Evolutionary conservation across 169 alveolate species (phyloP).

Genomic region (Cryptosporidium viatorum): DNA sequence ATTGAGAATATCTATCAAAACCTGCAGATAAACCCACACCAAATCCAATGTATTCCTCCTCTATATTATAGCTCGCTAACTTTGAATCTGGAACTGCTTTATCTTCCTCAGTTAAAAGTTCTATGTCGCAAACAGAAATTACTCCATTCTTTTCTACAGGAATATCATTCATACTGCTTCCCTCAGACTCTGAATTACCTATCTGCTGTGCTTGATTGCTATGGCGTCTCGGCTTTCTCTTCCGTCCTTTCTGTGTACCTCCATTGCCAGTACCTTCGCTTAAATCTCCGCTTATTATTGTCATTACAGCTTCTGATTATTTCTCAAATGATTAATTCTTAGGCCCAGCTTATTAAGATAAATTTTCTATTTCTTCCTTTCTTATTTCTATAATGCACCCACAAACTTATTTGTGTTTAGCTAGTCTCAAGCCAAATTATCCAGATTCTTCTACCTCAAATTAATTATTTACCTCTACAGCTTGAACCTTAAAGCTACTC

Average conservation of each 20-base stretch:
- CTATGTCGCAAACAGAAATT: constrained; percentile 49
- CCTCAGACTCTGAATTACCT: constrained; percentile 32
- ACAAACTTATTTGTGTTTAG: not conserved
- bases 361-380: not conserved
- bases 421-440: not conserved
- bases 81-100: constrained; percentile 31
- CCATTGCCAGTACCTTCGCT: not conserved
- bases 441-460: not conserved
- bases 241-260: not conserved
- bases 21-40: constrained; percentile 27
- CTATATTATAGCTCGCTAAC: constrained; percentile 37
- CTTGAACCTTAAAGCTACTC: not conserved
- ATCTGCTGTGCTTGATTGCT: not conserved
- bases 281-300: not conserved
- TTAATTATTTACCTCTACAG: constrained; percentile 2
- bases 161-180: constrained; percentile 12
- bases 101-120: constrained; percentile 36
- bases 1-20: not conserved
- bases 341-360: not conserved
- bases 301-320: not conserved
- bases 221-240: not conserved
- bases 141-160: constrained; percentile 44
- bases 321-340: not conserved
- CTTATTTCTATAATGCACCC: not conserved
- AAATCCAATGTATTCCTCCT: constrained; percentile 69